Base-by-base conservation (phyloP, 2,329 filamentous ascomycete species). In the Fusarium euwallaceae region DNA sequence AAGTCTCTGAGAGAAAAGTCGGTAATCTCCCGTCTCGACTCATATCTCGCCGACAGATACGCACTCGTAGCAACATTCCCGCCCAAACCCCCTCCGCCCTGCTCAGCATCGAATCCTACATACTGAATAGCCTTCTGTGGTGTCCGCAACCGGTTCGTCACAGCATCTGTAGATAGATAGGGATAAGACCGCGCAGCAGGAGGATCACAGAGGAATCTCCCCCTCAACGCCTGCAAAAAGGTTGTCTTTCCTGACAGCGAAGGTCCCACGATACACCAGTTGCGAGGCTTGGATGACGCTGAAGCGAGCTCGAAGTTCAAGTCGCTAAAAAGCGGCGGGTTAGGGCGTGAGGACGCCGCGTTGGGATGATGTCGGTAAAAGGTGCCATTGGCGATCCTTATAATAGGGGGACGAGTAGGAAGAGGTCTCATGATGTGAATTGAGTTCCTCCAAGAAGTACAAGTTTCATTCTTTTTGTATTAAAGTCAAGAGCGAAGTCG, bases 21-120 rank as follows among this genome's bases (percentile, higher is more conserved):
- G 1, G 94, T 97, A 64, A 91, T 92, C 83, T 98, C 96, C 36
- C 94, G 89, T 41, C 93, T 87, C 69, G 93, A 95, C 86, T 99
- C 97, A 81, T 98, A 99, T 43, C 97, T 89, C 17, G 95, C 95
- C 69, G 94, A 95, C 20, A 98, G 85, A 81, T 98, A 98, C 6
- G 95, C 92, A 22, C 93, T 93, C n/a, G 90, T 87, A 0, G 89
- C 88, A 7, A 87, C 87, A n/a, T 85, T 85, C 2, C 88, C 87
- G 3, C 88, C 87, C 7, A 89, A 84, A 0, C 80, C 78, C 16
- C 89, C 84, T 59, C 87, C 84, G 7, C 88, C 88, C 29, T 91
- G 88, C 76, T 95, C 93, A 3, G 91, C 91, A 79, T 95, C 94
- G 79, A 98, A 98, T 0, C 97, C 96, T 11, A 98, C 95, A 86